These are phyloP conservation scores for Pythium angustatum DNA, from an alignment of 352 stramenopile species.

Conservation along the genomic window DNA sequence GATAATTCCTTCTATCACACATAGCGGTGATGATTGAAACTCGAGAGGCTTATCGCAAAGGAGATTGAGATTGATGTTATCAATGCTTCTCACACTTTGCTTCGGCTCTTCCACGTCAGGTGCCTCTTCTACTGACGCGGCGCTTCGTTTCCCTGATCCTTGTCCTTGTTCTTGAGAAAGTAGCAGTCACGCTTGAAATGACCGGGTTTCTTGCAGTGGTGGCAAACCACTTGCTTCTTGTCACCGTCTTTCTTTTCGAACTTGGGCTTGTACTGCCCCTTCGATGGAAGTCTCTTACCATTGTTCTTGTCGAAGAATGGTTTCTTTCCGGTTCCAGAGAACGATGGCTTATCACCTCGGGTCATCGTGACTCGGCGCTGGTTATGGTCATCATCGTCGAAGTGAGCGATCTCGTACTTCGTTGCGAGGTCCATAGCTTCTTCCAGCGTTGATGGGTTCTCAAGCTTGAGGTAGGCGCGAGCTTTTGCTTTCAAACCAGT, in stretches of 20 bases:
- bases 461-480: neutral
- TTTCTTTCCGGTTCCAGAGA: neutral
- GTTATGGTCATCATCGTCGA: neutral
- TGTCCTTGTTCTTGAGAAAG: neutral
- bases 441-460: neutral
- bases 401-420: neutral
- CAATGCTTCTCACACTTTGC: neutral
- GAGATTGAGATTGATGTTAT: neutral
- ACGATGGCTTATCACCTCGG: neutral
- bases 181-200: conserved; percentile 4
- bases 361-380: neutral
- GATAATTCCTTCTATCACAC: neutral
- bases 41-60: neutral
- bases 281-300: neutral
- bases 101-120: neutral
- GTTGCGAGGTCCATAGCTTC: neutral
- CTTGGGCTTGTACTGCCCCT: neutral
- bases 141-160: neutral
- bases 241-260: neutral
- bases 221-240: conserved; percentile 1
- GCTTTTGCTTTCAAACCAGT: neutral
- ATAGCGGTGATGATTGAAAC: neutral
- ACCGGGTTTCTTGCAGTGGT: neutral
- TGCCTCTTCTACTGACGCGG: neutral
- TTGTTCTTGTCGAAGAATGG: neutral